These are phyloP conservation scores for Luvunga scandens DNA, from an alignment of 345 rosid species.

Conservation along the genomic window DNA sequence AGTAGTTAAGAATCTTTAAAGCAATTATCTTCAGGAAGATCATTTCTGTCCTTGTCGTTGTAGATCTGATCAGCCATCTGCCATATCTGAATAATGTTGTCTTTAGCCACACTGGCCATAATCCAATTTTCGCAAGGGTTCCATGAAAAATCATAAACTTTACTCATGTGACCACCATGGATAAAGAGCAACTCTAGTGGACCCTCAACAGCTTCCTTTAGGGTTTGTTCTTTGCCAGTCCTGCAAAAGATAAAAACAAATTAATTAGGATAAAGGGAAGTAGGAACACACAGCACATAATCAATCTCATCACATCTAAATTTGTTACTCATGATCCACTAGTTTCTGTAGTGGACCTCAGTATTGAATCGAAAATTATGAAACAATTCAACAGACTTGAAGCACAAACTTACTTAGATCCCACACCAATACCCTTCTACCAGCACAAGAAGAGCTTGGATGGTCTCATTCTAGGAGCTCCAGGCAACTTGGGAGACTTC, in stretches of 20 bases:
- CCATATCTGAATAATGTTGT: slow-evolving; percentile 98
- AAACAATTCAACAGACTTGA: neutral
- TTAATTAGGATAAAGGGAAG: neutral
- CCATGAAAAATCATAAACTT: slow-evolving; percentile 97
- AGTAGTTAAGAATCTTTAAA: slow-evolving; percentile 42
- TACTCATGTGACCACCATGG: slow-evolving; percentile 98
- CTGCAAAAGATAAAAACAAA: slow-evolving; percentile 20
- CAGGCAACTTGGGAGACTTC: slow-evolving; percentile 98
- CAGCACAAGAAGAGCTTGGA: slow-evolving; percentile 98
- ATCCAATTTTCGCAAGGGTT: slow-evolving; percentile 99
- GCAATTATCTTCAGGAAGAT: slow-evolving; percentile 75
- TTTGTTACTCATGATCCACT: neutral
- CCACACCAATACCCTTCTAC: slow-evolving; percentile 99
- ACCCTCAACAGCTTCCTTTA: slow-evolving; percentile 92
- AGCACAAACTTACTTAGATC: slow-evolving; percentile 88
- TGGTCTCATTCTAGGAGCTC: slow-evolving; percentile 93
- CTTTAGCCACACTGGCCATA: slow-evolving; percentile 90
- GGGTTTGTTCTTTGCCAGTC: slow-evolving; percentile 70
- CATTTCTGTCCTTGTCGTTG: slow-evolving; percentile 72
- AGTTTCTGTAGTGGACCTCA: no score
- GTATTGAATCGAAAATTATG: no score
- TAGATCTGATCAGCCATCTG: slow-evolving; percentile 99
- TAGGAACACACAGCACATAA: no score
- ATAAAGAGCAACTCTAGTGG: slow-evolving; percentile 96
- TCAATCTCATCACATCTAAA: no score